Percentiles rank a stretch among this genome's conserved stretches.
Conservation (phyloP, 2,329 filamentous ascomycete species). For the Plectosphaerella sp. region DNA sequence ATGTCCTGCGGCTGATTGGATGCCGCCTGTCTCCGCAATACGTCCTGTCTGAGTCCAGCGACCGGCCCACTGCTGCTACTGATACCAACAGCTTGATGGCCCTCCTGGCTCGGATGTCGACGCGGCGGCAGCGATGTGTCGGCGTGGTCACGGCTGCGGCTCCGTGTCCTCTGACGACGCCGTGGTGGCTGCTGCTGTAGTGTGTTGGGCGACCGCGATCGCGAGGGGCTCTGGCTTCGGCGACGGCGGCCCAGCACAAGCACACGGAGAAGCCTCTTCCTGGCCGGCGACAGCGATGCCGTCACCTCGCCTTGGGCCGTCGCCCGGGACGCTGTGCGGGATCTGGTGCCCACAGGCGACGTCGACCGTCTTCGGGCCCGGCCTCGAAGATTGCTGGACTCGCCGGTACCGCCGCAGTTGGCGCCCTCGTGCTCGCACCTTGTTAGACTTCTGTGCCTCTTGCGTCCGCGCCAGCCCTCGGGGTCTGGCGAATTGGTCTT, state of each 20-base stretch:
- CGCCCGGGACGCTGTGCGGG: slow-evolving; percentile 27
- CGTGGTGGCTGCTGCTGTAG: slow-evolving; percentile 23
- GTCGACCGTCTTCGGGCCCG: slow-evolving; percentile 34
- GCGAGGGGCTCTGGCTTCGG: slow-evolving; percentile 36
- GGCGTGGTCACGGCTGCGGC: slow-evolving; percentile 24
- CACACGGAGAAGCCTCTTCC: slow-evolving; percentile 34
- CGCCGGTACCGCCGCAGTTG: slow-evolving; percentile 31
- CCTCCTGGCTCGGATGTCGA: too few species aligned
- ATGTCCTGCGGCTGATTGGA: slow-evolving; percentile 1
- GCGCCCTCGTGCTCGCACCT: slow-evolving; percentile 24
- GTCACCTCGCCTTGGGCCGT: slow-evolving; percentile 13
- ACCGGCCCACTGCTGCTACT: slow-evolving; percentile 3
- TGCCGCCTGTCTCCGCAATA: slow-evolving; percentile 2
- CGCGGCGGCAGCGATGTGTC: neutral
- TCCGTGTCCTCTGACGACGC: slow-evolving; percentile 32
- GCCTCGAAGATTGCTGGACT: slow-evolving; percentile 37
- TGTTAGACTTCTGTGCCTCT: slow-evolving; percentile 32
- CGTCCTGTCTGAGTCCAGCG: slow-evolving; percentile 4
- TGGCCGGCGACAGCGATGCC: slow-evolving; percentile 31
- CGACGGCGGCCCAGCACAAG: slow-evolving; percentile 35
- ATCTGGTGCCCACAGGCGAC: slow-evolving; percentile 24
- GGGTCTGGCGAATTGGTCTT: slow-evolving; percentile 8
- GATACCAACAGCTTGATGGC: neutral
- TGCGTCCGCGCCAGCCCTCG: slow-evolving; percentile 27
- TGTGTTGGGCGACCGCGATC: slow-evolving; percentile 25